Conservation (phyloP, 129 eudicot genomes). For the Flaveria brownii region DNA sequence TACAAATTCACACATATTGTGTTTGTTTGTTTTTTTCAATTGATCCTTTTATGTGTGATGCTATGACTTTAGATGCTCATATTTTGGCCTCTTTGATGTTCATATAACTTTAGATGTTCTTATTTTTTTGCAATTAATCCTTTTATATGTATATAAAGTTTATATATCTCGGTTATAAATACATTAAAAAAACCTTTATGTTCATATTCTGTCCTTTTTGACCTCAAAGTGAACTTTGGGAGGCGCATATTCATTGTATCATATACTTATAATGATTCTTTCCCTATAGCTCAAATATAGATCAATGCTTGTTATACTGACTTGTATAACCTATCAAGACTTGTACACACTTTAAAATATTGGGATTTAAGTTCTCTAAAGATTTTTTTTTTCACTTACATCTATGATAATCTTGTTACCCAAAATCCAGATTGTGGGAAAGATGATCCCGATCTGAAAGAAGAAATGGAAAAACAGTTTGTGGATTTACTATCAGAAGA, state of each 20-base stretch:
- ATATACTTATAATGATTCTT: too few species aligned
- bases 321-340: neutral
- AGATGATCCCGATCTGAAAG: constrained; percentile 80
- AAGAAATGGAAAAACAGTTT: constrained; percentile 87
- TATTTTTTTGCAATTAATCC: too few species aligned
- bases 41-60: neutral
- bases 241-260: too few species aligned
- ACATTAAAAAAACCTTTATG: too few species aligned
- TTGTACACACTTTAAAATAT: too few species aligned
- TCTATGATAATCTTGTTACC: constrained; percentile 13
- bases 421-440: constrained; percentile 66
- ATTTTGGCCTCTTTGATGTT: neutral
- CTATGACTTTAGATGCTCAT: neutral
- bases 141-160: too few species aligned
- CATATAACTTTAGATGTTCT: too few species aligned
- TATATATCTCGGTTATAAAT: too few species aligned
- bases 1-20: neutral
- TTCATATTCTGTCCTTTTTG: too few species aligned
- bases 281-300: too few species aligned
- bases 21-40: neutral
- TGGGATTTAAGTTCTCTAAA: neutral
- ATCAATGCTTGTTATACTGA: neutral
- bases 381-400: neutral
- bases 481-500: constrained; percentile 83
- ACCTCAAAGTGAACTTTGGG: too few species aligned